Percentiles rank a stretch among this genome's conserved stretches.
phyloP scores from a whole-genome alignment of 23 red algal genomes.

The Chondrus crispus region DNA sequence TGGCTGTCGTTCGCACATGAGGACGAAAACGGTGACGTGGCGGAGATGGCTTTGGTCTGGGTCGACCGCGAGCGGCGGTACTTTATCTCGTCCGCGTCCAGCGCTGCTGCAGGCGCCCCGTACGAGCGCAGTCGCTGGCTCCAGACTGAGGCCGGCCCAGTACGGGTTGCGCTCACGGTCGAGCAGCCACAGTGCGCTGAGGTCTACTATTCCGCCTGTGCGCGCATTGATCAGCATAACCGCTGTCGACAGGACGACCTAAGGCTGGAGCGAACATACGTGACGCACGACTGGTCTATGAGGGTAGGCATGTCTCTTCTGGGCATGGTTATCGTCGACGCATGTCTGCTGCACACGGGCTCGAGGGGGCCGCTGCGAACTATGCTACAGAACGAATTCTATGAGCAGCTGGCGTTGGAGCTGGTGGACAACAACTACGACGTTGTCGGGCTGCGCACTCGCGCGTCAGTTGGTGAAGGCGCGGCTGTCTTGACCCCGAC shows the following conservation, averaged over 20 bases:
- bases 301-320: neutral
- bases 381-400: neutral
- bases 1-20: neutral
- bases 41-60: neutral
- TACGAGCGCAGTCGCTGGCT: neutral
- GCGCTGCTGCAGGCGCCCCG: neutral
- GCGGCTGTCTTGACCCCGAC: no score
- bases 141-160: neutral
- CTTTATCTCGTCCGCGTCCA: neutral
- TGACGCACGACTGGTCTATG: neutral
- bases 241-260: neutral
- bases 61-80: constrained; percentile 10
- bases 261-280: neutral
- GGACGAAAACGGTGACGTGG: no score
- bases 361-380: neutral
- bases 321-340: neutral
- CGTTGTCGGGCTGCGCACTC: neutral
- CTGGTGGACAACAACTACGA: neutral
- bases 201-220: neutral
- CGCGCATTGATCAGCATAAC: constrained; percentile 16
- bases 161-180: neutral
- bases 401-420: neutral
- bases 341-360: neutral
- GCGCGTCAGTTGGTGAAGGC: no score
- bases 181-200: neutral